These are phyloP conservation scores for Paraphaeosphaeria sporulosa DNA, from an alignment of 2,329 filamentous ascomycete species.

Conservation along the genomic window DNA sequence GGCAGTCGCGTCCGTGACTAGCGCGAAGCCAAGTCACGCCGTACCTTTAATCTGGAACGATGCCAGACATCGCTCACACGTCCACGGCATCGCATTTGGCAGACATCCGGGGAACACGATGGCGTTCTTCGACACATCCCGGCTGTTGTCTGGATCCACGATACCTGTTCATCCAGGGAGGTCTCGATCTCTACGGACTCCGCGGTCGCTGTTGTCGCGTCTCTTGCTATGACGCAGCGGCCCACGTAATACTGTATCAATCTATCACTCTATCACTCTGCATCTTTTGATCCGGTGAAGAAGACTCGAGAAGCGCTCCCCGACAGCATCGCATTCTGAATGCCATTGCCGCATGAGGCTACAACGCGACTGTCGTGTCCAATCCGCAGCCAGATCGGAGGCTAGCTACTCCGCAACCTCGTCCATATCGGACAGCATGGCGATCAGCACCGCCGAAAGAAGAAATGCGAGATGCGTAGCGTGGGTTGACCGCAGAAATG, in stretches of 20 bases:
- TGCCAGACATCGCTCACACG: background rate
- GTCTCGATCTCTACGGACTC: background rate
- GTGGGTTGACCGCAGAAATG: slow-evolving; percentile 7
- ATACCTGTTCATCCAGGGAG: background rate
- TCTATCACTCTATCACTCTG: background rate
- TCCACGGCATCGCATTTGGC: background rate
- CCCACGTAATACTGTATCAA: background rate
- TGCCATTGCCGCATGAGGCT: background rate
- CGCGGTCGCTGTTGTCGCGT: background rate
- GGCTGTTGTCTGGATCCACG: background rate
- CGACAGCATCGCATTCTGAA: background rate
- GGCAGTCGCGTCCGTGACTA: background rate
- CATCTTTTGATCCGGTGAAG: background rate
- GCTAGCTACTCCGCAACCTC: background rate
- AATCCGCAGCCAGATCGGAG: background rate
- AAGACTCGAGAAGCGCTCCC: too few relatives aligned
- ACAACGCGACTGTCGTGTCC: background rate
- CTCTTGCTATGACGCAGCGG: background rate
- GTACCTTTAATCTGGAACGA: background rate
- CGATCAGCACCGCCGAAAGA: slow-evolving; percentile 5
- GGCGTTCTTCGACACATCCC: background rate
- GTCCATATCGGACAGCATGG: slow-evolving; percentile 7
- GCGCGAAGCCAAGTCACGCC: background rate
- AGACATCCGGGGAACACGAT: background rate
- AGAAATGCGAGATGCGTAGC: slow-evolving; percentile 10